Percentiles rank a stretch among this genome's conserved stretches.
Evolutionary conservation across 805 yeast species (phyloP).

Genomic region (Ogataea zsoltii): DNA sequence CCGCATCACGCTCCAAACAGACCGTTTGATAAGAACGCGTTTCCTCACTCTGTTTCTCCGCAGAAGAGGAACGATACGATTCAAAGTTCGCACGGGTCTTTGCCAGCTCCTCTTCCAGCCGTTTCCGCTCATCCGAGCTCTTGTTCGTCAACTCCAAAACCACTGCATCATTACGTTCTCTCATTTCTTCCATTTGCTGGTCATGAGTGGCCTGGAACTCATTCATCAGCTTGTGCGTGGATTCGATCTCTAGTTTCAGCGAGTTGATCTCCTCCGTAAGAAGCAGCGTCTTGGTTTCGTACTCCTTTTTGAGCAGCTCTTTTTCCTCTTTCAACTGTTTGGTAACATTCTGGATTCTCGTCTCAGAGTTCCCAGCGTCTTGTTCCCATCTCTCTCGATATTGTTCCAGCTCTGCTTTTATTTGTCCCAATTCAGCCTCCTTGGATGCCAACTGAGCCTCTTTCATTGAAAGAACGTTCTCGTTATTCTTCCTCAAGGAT

Average conservation of each 20-base stretch:
- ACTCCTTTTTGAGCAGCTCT: background rate
- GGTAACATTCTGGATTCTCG: background rate
- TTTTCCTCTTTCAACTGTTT: background rate
- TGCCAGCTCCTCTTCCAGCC: background rate
- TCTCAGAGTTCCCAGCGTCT: background rate
- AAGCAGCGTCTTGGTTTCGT: slow-evolving; percentile 1
- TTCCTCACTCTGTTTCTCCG: too few relatives aligned
- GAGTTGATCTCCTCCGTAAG: slow-evolving; percentile 8
- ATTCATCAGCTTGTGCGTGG: slow-evolving; percentile 15
- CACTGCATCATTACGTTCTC: slow-evolving; percentile 2
- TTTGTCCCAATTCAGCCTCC: background rate
- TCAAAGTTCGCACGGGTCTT: background rate
- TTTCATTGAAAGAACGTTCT: background rate
- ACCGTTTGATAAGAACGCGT: too few relatives aligned
- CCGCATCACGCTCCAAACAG: background rate
- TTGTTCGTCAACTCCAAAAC: background rate
- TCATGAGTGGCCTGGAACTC: slow-evolving; percentile 22
- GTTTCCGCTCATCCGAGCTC: background rate
- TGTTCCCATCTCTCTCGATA: background rate
- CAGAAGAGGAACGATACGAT: background rate
- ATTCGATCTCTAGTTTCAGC: slow-evolving; percentile 16
- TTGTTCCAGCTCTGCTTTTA: background rate
- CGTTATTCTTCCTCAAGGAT: background rate
- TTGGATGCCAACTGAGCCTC: background rate
- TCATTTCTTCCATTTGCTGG: slow-evolving; percentile 13